Conservation (phyloP, 345 rosid species). For the Trapa bicornis region DNA sequence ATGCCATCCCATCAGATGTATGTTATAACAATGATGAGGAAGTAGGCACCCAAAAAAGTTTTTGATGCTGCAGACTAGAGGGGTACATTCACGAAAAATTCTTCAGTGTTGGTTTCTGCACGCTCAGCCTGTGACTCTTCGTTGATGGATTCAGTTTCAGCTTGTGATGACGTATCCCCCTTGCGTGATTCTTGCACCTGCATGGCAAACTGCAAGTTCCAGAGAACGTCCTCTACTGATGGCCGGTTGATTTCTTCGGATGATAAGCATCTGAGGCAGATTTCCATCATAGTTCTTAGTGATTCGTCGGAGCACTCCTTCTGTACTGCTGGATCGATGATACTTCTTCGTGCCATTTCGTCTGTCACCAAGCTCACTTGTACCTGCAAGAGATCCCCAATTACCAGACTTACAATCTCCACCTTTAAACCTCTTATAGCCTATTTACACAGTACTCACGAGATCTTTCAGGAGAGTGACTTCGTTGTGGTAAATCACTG, state of each 20-base stretch:
- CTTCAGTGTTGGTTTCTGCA: not conserved
- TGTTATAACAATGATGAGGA: not conserved
- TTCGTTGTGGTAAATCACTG: conserved; percentile 26
- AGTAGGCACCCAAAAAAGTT: not conserved
- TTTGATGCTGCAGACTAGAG: not conserved
- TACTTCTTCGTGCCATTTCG: conserved; percentile 25
- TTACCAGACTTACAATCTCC: not conserved
- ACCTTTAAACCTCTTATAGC: not conserved
- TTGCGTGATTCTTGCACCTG: conserved; percentile 33
- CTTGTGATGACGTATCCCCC: conserved; percentile 7
- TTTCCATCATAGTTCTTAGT: conserved; percentile 33
- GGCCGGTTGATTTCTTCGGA: conserved; percentile 27
- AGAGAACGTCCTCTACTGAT: conserved; percentile 43
- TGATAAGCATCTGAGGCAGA: conserved; percentile 36
- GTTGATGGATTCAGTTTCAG: not conserved
- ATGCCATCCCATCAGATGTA: not conserved
- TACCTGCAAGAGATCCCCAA: conserved; percentile 16
- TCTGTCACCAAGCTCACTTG: conserved; percentile 30
- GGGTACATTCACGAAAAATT: conserved; percentile 3
- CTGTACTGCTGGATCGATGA: conserved; percentile 33
- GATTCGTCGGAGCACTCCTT: conserved; percentile 45
- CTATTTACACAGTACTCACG: conserved; percentile 18
- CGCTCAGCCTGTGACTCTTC: not conserved
- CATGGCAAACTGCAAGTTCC: conserved; percentile 56
- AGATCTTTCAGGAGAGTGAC: conserved; percentile 28